Evolutionary conservation across 495 filamentous ascomycete species (phyloP), one percentile per base, ranked within the genome.

Genomic region (Xylaria venustula): DNA sequence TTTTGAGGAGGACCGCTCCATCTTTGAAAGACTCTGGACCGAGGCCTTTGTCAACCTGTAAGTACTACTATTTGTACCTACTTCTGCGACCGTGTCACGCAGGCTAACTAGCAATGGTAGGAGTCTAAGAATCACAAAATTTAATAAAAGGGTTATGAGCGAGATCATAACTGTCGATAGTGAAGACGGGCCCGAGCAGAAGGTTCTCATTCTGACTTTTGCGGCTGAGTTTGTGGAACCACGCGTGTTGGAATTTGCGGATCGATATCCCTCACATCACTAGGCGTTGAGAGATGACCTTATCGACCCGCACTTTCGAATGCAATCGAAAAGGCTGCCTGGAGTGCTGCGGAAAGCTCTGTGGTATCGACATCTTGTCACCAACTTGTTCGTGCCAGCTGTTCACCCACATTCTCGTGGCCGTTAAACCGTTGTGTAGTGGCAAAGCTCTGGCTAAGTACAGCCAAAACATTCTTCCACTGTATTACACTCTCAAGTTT

Each of bases 181-280:
- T 22, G 26, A n/a, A 17, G 22, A 22, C 5, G 22, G 30, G 19
- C 5, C 15, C 11, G 36, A 22, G 11, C 36, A 7, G 17, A 45
- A 26, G 26, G 14, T 52, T 4, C 46, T 52, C 20, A 23, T 22
- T 47, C 25, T 60, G 19, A 60, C 57, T 5, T 50, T 60, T 22
- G 47, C 6, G 22, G 57, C 47, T 15, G 23, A 41, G 17, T 36
- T 23, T 7, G 9, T 3, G 1, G 7, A 17, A 22, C 2, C 7
- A 19, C 30, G 5, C 11, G 11, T n/a, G n/a, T n/a, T n/a, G 47
- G 14, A 32, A 49, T 14, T 14, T 4, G 47, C n/a, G n/a, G n/a
- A 17, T 17, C 1, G 30, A 34, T 34, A 34, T 34, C 11, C 2
- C 47, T 26, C 17, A 30, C 14, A 32, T 8, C 11, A 34, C 47